Percentiles rank a stretch among this genome's conserved stretches.
Conservation (phyloP, 2,329 filamentous ascomycete species). For the Ophiocordyceps camponoti-rufipedis region DNA sequence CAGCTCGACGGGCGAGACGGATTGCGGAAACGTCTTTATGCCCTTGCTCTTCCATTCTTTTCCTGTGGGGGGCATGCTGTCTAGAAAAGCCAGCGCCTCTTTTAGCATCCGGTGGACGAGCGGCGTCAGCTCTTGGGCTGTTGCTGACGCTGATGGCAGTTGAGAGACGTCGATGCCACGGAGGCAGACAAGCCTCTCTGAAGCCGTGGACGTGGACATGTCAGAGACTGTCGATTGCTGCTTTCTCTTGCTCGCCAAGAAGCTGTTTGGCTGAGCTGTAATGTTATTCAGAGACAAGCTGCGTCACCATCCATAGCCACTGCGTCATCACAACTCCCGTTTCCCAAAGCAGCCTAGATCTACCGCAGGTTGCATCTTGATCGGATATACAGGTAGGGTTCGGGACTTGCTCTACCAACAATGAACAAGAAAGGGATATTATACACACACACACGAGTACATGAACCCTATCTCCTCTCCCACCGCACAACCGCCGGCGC, state of each 20-base stretch:
- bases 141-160: slow-evolving; percentile 23
- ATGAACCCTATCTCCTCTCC: slow-evolving; percentile 38
- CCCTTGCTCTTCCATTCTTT: slow-evolving; percentile 30
- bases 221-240: not conserved
- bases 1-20: slow-evolving; percentile 31
- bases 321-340: not conserved
- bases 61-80: slow-evolving; percentile 25
- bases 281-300: no score
- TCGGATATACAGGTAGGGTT: not conserved
- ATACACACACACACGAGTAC: not conserved
- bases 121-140: slow-evolving; percentile 23
- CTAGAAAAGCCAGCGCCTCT: slow-evolving; percentile 43
- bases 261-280: no score
- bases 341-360: not conserved
- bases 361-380: not conserved
- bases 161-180: slow-evolving; percentile 28
- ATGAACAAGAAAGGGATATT: no score
- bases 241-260: not conserved
- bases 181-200: slow-evolving; percentile 25
- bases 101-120: slow-evolving; percentile 34
- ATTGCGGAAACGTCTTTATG: slow-evolving; percentile 28
- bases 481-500: slow-evolving; percentile 56
- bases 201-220: not conserved
- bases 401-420: no score
- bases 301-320: no score